A percentile compares a stretch with the other conserved stretches of the same genome.
Conservation (phyloP, 2,329 filamentous ascomycete genomes). For the Microdochium bolleyi region DNA sequence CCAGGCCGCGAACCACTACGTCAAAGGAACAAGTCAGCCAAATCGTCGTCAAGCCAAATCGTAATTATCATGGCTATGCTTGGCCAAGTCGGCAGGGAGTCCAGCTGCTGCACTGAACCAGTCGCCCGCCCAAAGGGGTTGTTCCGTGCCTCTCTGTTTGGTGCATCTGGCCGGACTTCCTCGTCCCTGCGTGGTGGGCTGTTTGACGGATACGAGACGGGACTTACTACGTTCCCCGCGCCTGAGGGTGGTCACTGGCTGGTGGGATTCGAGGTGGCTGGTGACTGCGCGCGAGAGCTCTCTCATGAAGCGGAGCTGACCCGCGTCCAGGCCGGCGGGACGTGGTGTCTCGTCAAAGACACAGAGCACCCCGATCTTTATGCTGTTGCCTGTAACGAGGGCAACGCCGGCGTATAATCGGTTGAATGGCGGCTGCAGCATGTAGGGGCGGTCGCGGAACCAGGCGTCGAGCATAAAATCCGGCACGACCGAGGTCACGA, state of each 20-base stretch:
- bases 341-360: constrained; percentile 6
- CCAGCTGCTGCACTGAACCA: too few species aligned
- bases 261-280: constrained; percentile 7
- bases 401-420: constrained; percentile 10
- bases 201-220: too few species aligned
- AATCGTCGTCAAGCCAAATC: too few species aligned
- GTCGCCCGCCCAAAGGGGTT: too few species aligned
- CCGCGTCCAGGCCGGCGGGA: neutral
- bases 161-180: too few species aligned
- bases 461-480: constrained; percentile 23
- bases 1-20: constrained; percentile 11
- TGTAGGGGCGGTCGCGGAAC: constrained; percentile 16
- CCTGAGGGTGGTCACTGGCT: constrained; percentile 1
- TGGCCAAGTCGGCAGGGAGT: too few species aligned
- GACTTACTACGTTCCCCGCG: constrained; percentile 8
- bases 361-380: constrained; percentile 9
- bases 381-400: constrained; percentile 5
- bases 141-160: too few species aligned
- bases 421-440: constrained; percentile 10
- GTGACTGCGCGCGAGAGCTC: constrained; percentile 7
- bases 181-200: too few species aligned
- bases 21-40: neutral
- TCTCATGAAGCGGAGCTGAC: constrained; percentile 4
- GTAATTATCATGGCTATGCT: too few species aligned
- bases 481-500: constrained; percentile 23